Evolutionary conservation across 768 basidiomycete genomes (phyloP).

Genomic region (Mycena metata): DNA sequence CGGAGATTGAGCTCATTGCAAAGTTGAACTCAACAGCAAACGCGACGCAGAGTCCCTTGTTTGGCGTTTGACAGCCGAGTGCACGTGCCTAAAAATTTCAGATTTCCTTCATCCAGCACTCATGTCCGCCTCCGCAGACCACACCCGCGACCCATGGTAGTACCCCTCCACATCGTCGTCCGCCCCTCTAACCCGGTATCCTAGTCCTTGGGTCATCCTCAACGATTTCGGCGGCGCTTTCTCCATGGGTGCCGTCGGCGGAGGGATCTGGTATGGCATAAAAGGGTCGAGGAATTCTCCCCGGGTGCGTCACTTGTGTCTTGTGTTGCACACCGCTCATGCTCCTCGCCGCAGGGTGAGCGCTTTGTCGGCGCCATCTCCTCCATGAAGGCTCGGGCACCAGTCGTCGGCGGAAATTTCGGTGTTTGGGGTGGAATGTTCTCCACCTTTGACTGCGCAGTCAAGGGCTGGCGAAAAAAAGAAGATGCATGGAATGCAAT

Average conservation of each 20-base stretch:
- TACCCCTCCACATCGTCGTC: slow-evolving; percentile 32
- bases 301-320: slow-evolving; percentile 66
- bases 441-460: slow-evolving; percentile 97
- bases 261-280: slow-evolving; percentile 98
- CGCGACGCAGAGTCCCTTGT: neutral
- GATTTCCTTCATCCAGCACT: slow-evolving; percentile 28
- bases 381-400: slow-evolving; percentile 97
- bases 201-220: slow-evolving; percentile 97
- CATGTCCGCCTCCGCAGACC: slow-evolving; percentile 89
- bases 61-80: neutral
- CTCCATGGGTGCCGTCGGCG: slow-evolving; percentile 97
- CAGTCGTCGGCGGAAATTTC: slow-evolving; percentile 98
- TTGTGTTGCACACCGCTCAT: slow-evolving; percentile 30
- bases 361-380: slow-evolving; percentile 94
- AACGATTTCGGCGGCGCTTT: slow-evolving; percentile 99
- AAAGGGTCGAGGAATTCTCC: slow-evolving; percentile 98
- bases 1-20: neutral
- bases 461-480: slow-evolving; percentile 97
- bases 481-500: slow-evolving; percentile 99
- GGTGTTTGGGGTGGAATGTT: slow-evolving; percentile 98
- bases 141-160: slow-evolving; percentile 94
- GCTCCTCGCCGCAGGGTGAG: slow-evolving; percentile 75
- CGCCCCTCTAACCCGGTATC: slow-evolving; percentile 8
- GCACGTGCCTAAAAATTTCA: neutral
- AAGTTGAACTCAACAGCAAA: too few species aligned